phyloP scores from a whole-genome alignment of 2,329 filamentous ascomycete species.

The Pseudogymnoascus sp. region DNA sequence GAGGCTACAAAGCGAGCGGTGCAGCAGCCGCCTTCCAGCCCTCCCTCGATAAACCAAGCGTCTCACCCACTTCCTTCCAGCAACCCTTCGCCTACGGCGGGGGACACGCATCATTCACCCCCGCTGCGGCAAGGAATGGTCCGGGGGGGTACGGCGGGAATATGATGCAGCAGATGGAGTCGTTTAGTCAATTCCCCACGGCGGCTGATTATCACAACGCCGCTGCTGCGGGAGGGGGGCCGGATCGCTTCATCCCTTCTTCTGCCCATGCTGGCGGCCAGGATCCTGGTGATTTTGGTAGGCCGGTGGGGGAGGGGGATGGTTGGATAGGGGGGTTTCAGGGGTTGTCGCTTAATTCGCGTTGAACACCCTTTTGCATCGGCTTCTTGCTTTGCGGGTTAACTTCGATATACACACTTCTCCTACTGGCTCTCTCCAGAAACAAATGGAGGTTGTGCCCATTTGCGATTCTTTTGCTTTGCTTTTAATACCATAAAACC shows the following conservation, averaged over 20 bases:
- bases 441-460: not conserved
- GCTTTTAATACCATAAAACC: not conserved
- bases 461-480: slow-evolving; percentile 3
- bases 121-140: slow-evolving; percentile 32
- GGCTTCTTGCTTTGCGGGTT: too few relatives aligned
- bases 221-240: too few relatives aligned
- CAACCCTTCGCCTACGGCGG: slow-evolving; percentile 32
- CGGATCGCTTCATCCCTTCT: slow-evolving; percentile 39
- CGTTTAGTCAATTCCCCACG: slow-evolving; percentile 36
- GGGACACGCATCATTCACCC: slow-evolving; percentile 38
- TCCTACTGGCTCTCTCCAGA: not conserved
- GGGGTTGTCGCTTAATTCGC: slow-evolving; percentile 57
- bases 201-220: slow-evolving; percentile 38
- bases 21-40: slow-evolving; percentile 37
- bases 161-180: slow-evolving; percentile 35
- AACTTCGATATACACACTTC: not conserved
- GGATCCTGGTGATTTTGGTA: slow-evolving; percentile 34
- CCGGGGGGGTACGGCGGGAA: slow-evolving; percentile 31
- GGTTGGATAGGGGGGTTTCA: slow-evolving; percentile 62
- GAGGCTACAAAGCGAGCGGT: slow-evolving; percentile 33
- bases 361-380: not conserved
- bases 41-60: slow-evolving; percentile 33
- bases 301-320: slow-evolving; percentile 34
- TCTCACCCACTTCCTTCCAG: slow-evolving; percentile 33
- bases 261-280: slow-evolving; percentile 30